Evolutionary conservation across 176 grass and related monocot species (phyloP).

Genomic region (Stipa capillata): DNA sequence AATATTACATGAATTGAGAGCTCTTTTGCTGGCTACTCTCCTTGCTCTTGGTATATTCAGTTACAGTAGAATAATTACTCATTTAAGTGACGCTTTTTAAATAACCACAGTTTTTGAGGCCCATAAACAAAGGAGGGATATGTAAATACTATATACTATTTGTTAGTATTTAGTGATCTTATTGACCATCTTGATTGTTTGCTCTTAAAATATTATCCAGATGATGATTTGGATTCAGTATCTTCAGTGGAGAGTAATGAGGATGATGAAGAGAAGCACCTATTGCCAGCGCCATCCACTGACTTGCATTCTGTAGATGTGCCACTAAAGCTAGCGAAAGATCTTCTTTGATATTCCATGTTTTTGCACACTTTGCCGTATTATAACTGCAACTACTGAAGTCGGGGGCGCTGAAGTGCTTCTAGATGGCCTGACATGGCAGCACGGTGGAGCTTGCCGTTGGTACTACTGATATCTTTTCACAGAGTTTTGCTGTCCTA

Average conservation of each 20-base stretch:
- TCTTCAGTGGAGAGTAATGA: slow-evolving; percentile 46
- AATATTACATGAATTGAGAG: background rate
- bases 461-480: background rate
- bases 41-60: background rate
- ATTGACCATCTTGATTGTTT: background rate
- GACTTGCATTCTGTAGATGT: slow-evolving; percentile 50
- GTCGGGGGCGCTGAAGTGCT: background rate
- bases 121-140: background rate
- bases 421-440: slow-evolving; percentile 1
- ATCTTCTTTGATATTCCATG: slow-evolving; percentile 47
- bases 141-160: background rate
- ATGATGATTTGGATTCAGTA: slow-evolving; percentile 55
- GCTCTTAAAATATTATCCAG: slow-evolving; percentile 38
- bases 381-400: background rate
- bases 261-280: slow-evolving; percentile 41
- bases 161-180: background rate
- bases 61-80: background rate
- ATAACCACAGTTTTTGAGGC: background rate
- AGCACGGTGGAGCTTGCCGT: slow-evolving; percentile 5
- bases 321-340: slow-evolving; percentile 48
- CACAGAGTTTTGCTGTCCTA: background rate
- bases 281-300: slow-evolving; percentile 26
- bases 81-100: background rate
- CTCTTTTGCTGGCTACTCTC: background rate
- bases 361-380: background rate